phyloP scores from a whole-genome alignment of 345 rosid genomes.

The Fremontodendron californicum region DNA sequence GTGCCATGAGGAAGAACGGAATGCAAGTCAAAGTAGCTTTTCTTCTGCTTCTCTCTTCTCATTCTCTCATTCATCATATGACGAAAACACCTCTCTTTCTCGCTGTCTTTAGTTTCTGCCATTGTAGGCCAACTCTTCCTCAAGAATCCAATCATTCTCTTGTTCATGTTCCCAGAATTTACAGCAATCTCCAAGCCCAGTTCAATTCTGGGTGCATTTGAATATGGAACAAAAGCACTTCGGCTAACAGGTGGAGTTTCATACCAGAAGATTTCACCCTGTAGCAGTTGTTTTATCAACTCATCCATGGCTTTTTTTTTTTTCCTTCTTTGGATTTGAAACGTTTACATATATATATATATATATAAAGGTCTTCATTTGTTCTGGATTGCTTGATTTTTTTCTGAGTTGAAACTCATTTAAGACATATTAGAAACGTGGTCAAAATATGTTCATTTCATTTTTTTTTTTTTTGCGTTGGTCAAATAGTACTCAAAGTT shows the following conservation, averaged over 20 bases:
- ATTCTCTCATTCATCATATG: conserved; percentile 69
- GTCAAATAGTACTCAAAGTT: background rate
- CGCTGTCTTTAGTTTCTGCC: conserved; percentile 21
- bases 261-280: conserved; percentile 12
- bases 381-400: background rate
- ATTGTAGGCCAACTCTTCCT: conserved; percentile 29
- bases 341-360: background rate
- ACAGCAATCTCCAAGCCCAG: background rate
- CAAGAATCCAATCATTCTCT: conserved; percentile 46
- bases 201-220: conserved; percentile 7
- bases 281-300: background rate
- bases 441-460: background rate
- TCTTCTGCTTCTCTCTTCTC: conserved; percentile 65
- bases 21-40: conserved; percentile 46
- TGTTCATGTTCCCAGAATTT: conserved; percentile 36
- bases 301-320: background rate
- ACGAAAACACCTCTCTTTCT: conserved; percentile 30
- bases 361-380: background rate
- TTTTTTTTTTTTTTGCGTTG: background rate
- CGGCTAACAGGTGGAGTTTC: conserved; percentile 15
- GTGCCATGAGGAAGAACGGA: conserved; percentile 52
- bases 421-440: background rate
- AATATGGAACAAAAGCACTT: conserved; percentile 46
- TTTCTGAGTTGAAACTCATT: background rate
- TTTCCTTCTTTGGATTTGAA: background rate